Evolutionary conservation across 2,329 filamentous ascomycete genomes (phyloP), one percentile per base, ranked within the genome.

Genomic region (Trichoderma endophyticum): DNA sequence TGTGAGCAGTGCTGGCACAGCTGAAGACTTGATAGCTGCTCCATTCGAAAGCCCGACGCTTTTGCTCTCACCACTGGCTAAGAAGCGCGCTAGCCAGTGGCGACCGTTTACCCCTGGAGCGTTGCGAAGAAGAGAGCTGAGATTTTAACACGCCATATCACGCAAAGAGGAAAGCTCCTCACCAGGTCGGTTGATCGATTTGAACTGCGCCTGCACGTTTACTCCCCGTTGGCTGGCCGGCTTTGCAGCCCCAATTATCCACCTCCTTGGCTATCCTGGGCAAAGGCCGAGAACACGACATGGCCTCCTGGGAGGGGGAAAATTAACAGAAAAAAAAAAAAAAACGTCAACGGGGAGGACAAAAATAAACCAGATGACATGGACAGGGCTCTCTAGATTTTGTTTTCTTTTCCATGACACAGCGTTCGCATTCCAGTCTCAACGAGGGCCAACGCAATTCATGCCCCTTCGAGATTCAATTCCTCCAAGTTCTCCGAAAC

Each of bases 61-160:
- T 70, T 71, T 64, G 48, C 70, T 51, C 36, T 70, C 43, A 64
- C 34, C 43, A 26, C 62, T 36, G 26, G 67, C 57, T 51, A 54
- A 24, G 57, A 43, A 48, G 43, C 32, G 43, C 71, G 65, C 71
- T 70, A 72, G 48, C 48, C 43, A 62, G 71, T 70, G 71, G 71
- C 65, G 34, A 59, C 65, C 21, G 69, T 28, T 68, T 72, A 72
- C 65, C 65, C 71, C 71, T 56, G 65, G 71, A 48, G 57, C 71
- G 30, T 68, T 68, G 48, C 11, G 4, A 57, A 18, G 18, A n/a
- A 57, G 57, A 51, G 30, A 68, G 71, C 63, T 71, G 62, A 71
- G 39, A 54, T 32, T 67, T 71, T 62, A 61, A 61, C 62, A 66
- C 62, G 63, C 63, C 62, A 67, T 67, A 54, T 43, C 56, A 61